Base-by-base conservation (phyloP, 208 protist genomes). In the Acanthamoeba healyi region DNA sequence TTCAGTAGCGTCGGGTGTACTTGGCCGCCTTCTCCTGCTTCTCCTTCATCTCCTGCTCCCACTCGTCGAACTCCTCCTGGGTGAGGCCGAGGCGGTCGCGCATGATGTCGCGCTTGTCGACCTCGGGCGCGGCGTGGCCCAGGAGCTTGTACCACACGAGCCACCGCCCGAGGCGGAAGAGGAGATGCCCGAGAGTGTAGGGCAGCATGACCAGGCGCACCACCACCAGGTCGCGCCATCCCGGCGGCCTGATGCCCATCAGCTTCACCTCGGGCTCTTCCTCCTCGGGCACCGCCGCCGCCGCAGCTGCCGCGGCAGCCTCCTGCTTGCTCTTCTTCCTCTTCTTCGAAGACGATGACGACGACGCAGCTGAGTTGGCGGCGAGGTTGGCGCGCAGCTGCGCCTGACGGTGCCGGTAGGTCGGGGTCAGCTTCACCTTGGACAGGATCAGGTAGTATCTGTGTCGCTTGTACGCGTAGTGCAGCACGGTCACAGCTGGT, bases 21-120 rank as follows among this genome's bases (percentile, higher is more conserved):
- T 92, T 92, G 32, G 42, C 32, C 12, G 49, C 65, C 65, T 70
- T 70, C 87, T 92, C 65, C 87, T 58, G 38, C 87, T 58, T 70
- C 87, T 49, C 87, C 10, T 49, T 79, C 56, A 77, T 92, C 87
- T 74, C 87, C 17, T n/a, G 24, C 32, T 92, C 56, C 87, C 42
- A 58, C 87, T 92, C 87, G 7, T 92, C 46, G 56, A 29, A 44
- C 32, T 70, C 87, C 15, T 5, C 61, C 34, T 72, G 24, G 7
- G 44, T 34, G 49, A 77, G 87, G 1, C 61, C 70, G 36, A 79
- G 40, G 36, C 70, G 70, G 36, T 79, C 70, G 19, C 70, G 70
- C 22, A 79, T 38, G 17, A 46, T 19, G 15, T 38, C 70, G 36
- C n/a, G 54, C 32, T 22, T 49, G 79, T 63, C 79, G 32, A 36